Evolutionary conservation across 2,329 filamentous ascomycete species (phyloP), one percentile per base, ranked within the genome.

Genomic region (Orbilia javanica): DNA sequence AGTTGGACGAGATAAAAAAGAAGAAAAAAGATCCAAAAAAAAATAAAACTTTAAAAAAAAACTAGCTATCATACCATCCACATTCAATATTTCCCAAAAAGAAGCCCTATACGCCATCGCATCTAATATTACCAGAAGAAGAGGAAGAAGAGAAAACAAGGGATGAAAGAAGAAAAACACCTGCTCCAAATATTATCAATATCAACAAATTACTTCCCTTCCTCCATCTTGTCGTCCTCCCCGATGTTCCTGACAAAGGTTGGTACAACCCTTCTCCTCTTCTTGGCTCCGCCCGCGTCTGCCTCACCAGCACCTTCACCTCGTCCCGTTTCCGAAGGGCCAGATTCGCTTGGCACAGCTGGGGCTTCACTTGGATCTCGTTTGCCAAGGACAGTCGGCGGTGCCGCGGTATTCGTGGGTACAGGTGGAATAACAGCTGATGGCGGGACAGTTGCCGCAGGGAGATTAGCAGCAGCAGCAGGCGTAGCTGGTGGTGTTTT

Each of bases 191-290:
- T 8, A 50, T 50, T 48, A 52, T 29, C 50, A n/a, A 57, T 25
- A 50, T 34, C 22, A 53, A 22, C 31, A 60, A 36, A 76, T 22
- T 52, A 25, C 18, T 50, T 77, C 20, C 27, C 44, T 15, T 64
- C 73, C 1, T 77, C 66, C 36, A 71, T 25, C 31, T 71, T 67
- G 18, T 71, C 66, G 31, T 77, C 73, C 44, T 77, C 73, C n/a
- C 73, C 73, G 18, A 77, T 71, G 27, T 77, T 77, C 31, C 68
- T 79, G 7, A 92, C 86, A 0, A 87, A 86, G 0, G 90, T 93
- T 3, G 91, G 91, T 3, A 91, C 91, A 81, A 93, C 89, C 60
- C 91, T 87, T 81, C 91, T 87, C 84, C 90, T 91, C 85, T 93
- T 93, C 4, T 89, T 86, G 81, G 89, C 86, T 15, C 86, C 86